Evolutionary conservation across 345 rosid species (phyloP), one percentile per base, ranked within the genome.

Genomic region (Turnera subulata): DNA sequence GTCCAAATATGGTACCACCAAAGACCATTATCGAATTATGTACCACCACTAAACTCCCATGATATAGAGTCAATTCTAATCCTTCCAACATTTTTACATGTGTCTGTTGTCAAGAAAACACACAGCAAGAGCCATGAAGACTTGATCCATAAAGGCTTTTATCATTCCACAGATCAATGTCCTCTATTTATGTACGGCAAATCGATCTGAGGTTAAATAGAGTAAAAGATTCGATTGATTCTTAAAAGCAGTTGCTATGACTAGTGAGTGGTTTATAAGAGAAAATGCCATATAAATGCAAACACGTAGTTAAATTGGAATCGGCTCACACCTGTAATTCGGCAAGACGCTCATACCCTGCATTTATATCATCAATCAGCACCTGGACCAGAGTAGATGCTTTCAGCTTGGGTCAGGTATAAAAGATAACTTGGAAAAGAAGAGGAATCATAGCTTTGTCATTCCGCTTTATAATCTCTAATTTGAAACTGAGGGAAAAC

Each of bases 301-400:
- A 22, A 59, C 50, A 26, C 32, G 15, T 13, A 64, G 2, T 22
- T 48, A 54, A 53, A 50, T 22, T 21, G 24, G 20, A 65, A 62
- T 56, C 23, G 45, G 58, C n/a, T 58, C 57, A 63, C 66, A 91
- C 95, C 88, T 88, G 96, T 51, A 85, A 58, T 66, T 85, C 96
- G 14, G 92, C 84, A 65, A 88, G 90, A 66, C 95, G 95, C 78
- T 88, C 96, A 5, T 81, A 81, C 53, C 98, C 98, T 6, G 88
- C 78, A 73, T 88, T 91, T 62, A 82, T 82, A 65, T 85, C 96
- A 78, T 91, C 96, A 85, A 82, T 77, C 73, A 85, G 78, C 67
- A 91, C 91, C 96, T 88, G 77, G 56, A 66, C 58, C 74, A 84
- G 23, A 68, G 6, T 62, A 44, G 20, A 46, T 42, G n/a, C 14